Conservation (phyloP, 495 filamentous ascomycete species). For the Aspergillus homomorphus region DNA sequence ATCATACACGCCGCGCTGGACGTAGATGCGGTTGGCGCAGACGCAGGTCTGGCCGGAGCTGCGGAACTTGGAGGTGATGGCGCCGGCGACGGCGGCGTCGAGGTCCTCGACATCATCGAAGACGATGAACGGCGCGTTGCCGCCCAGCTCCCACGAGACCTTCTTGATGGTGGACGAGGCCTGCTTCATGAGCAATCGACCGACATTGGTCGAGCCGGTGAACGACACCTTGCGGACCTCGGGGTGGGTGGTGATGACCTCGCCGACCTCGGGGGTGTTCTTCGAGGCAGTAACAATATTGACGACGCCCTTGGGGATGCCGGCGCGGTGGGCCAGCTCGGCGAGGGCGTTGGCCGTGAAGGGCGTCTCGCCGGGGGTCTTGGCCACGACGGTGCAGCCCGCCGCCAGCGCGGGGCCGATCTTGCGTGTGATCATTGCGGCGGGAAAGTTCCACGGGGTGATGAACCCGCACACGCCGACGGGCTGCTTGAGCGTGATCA, state of each 20-base stretch:
- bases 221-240: constrained; percentile 83
- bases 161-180: constrained; percentile 79
- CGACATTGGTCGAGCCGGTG: constrained; percentile 84
- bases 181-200: constrained; percentile 84
- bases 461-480: constrained; percentile 93
- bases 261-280: constrained; percentile 72
- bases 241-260: constrained; percentile 66
- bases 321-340: constrained; percentile 77
- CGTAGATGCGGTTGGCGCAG: constrained; percentile 82
- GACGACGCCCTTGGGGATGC: constrained; percentile 79
- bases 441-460: constrained; percentile 95
- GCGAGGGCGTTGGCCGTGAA: constrained; percentile 80
- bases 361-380: constrained; percentile 83
- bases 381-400: constrained; percentile 81
- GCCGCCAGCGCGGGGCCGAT: constrained; percentile 80
- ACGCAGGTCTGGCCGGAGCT: constrained; percentile 89
- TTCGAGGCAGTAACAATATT: constrained; percentile 72
- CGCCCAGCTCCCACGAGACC: constrained; percentile 81
- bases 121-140: constrained; percentile 91
- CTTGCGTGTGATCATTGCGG: constrained; percentile 90
- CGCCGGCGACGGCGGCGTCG: constrained; percentile 70
- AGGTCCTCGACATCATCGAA: constrained; percentile 84
- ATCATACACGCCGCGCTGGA: constrained; percentile 77
- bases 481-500: constrained; percentile 78
- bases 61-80: constrained; percentile 78